Percentiles rank a stretch among this genome's conserved stretches.
Evolutionary conservation across 2,329 filamentous ascomycete genomes (phyloP).

Genomic region (Pseudopithomyces chartarum): DNA sequence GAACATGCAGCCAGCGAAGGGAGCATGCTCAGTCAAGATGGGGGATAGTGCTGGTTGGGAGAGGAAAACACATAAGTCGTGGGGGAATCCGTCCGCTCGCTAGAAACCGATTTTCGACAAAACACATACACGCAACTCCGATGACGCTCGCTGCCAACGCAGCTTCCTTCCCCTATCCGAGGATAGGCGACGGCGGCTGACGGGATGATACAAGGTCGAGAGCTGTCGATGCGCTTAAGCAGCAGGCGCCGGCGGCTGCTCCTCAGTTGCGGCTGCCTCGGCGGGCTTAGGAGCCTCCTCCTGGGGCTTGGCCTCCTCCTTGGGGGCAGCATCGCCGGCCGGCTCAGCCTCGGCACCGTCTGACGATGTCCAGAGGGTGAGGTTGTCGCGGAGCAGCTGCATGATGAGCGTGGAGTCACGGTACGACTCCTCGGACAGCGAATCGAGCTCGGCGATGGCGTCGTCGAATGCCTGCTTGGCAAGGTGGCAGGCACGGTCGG

Average conservation of each 20-base stretch:
- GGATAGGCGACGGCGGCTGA: slow-evolving; percentile 39
- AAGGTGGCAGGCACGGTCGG: slow-evolving; percentile 95
- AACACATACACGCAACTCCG: slow-evolving; percentile 47
- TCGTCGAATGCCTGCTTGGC: slow-evolving; percentile 99
- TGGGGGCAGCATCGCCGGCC: slow-evolving; percentile 59
- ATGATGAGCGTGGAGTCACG: slow-evolving; percentile 99
- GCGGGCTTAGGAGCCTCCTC: slow-evolving; percentile 51
- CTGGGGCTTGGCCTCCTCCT: slow-evolving; percentile 66
- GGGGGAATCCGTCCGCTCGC: slow-evolving; percentile 48
- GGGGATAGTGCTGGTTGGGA: slow-evolving; percentile 29
- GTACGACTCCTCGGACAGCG: slow-evolving; percentile 96
- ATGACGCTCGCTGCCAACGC: slow-evolving; percentile 43
- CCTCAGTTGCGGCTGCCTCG: slow-evolving; percentile 37
- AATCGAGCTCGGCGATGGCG: slow-evolving; percentile 98
- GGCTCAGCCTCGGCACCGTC: slow-evolving; percentile 81
- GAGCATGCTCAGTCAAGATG: slow-evolving; percentile 27
- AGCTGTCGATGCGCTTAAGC: slow-evolving; percentile 39
- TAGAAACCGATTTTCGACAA: slow-evolving; percentile 49
- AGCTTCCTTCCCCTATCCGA: slow-evolving; percentile 40
- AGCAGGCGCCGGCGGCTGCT: slow-evolving; percentile 35
- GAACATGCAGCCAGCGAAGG: slow-evolving; percentile 22
- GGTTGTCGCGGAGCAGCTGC: slow-evolving; percentile 97
- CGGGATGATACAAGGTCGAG: slow-evolving; percentile 40
- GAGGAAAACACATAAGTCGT: slow-evolving; percentile 48
- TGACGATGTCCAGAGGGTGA: slow-evolving; percentile 96